Evolutionary conservation across 257 asterid species (phyloP).

Genomic region (Solanum pennellii): DNA sequence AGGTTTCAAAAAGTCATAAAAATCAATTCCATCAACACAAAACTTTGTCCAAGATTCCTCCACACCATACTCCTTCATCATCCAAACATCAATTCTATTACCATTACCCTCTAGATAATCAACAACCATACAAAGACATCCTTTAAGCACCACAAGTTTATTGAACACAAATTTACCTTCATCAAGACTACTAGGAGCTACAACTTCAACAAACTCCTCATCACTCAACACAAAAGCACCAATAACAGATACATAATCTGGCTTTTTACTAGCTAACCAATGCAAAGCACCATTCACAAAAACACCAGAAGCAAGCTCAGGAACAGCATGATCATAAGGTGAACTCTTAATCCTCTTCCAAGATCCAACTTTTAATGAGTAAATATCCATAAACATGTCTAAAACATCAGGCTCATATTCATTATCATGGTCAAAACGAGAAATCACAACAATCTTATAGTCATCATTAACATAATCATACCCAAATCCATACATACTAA

Average conservation of each 20-base stretch:
- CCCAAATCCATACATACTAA: not conserved
- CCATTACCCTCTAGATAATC: not conserved
- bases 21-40: not conserved
- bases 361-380: not conserved
- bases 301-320: slow-evolving; percentile 11
- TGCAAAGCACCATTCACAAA: slow-evolving; percentile 28
- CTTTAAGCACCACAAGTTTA: slow-evolving; percentile 21
- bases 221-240: slow-evolving; percentile 24
- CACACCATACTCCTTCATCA: slow-evolving; percentile 31
- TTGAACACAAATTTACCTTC: slow-evolving; percentile 5
- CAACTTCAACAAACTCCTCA: slow-evolving; percentile 26
- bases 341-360: slow-evolving; percentile 29
- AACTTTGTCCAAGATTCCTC: slow-evolving; percentile 26
- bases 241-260: slow-evolving; percentile 19
- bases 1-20: not conserved
- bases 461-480: slow-evolving; percentile 3
- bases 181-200: slow-evolving; percentile 20
- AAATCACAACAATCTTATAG: not conserved
- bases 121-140: slow-evolving; percentile 34
- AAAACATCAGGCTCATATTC: not conserved
- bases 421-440: not conserved
- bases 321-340: slow-evolving; percentile 28
- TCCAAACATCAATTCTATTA: slow-evolving; percentile 17
- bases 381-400: not conserved
- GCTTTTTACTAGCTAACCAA: slow-evolving; percentile 25